A percentile compares a stretch with the other conserved stretches of the same genome.
phyloP scores from a whole-genome alignment of 2,329 filamentous ascomycete genomes.

The Fusarium agapanthi region DNA sequence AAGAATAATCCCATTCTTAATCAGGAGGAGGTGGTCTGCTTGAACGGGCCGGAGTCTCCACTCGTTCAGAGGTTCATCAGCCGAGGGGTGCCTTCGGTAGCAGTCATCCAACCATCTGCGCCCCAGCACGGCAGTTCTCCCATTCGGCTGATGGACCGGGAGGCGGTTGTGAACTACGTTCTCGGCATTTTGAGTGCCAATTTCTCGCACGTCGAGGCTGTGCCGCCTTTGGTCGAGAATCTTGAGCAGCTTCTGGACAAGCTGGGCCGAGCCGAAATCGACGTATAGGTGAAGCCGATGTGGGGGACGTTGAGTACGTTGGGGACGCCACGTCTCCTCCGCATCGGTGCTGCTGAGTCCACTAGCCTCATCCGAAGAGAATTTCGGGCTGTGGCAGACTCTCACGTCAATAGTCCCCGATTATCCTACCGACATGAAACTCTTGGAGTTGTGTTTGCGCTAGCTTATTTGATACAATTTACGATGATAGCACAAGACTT shows the following conservation, averaged over 20 bases:
- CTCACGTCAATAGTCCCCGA: no score
- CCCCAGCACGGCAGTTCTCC: neutral
- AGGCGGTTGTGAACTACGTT: neutral
- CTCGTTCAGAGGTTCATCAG: neutral
- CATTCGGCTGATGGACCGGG: neutral
- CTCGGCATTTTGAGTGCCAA: neutral
- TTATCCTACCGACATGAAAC: rapidly evolving
- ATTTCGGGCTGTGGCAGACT: neutral
- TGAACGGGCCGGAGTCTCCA: neutral
- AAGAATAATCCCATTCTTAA: neutral
- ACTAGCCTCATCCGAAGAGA: neutral
- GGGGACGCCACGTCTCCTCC: neutral
- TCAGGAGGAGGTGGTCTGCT: neutral
- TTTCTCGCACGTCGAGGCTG: neutral
- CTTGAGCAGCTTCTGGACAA: neutral
- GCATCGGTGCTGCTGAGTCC: neutral
- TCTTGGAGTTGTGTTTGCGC: neutral
- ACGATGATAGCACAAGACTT: neutral
- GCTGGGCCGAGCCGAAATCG: neutral
- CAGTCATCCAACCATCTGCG: neutral
- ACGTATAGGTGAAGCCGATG: neutral
- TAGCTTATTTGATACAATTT: neutral
- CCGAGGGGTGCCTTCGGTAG: neutral
- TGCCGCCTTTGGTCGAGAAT: neutral
- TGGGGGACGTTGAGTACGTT: neutral